phyloP scores from a whole-genome alignment of 2,329 filamentous ascomycete genomes.

The Penicillium sp. region DNA sequence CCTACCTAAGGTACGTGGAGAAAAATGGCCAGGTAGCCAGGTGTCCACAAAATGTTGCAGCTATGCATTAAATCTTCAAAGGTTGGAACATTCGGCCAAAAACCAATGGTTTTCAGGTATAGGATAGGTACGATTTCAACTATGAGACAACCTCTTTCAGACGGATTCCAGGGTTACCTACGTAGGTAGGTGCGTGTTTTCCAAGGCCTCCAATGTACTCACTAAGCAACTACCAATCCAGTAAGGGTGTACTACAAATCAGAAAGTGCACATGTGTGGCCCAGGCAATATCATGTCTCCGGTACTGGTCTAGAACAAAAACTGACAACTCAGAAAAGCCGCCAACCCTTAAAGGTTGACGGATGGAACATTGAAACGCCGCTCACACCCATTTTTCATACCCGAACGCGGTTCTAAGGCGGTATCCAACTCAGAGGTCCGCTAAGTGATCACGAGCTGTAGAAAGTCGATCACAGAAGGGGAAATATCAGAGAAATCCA shows the following conservation, averaged over 20 bases:
- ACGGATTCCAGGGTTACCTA: no score
- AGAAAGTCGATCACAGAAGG: conserved; percentile 27
- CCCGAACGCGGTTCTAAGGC: conserved; percentile 45
- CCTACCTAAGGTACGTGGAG: no score
- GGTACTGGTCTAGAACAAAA: conserved; percentile 31
- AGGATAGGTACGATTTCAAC: no score
- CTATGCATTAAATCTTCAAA: no score
- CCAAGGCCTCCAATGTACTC: no score
- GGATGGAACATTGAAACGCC: conserved; percentile 36
- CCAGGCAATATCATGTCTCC: conserved; percentile 31
- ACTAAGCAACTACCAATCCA: no score
- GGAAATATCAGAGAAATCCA: conserved; percentile 40
- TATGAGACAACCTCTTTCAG: no score
- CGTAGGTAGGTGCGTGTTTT: no score
- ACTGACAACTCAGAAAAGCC: conserved; percentile 30
- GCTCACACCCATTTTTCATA: conserved; percentile 45
- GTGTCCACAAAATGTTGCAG: no score
- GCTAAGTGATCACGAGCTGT: conserved; percentile 27
- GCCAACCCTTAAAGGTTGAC: conserved; percentile 31
- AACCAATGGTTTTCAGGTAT: no score
- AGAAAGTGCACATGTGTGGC: not conserved
- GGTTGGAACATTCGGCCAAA: no score
- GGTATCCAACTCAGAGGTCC: conserved; percentile 37
- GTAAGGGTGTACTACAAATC: not conserved
- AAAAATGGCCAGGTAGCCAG: no score